phyloP scores from a whole-genome alignment of 2,329 filamentous ascomycete species.

The Tolypocladium guangdongense region DNA sequence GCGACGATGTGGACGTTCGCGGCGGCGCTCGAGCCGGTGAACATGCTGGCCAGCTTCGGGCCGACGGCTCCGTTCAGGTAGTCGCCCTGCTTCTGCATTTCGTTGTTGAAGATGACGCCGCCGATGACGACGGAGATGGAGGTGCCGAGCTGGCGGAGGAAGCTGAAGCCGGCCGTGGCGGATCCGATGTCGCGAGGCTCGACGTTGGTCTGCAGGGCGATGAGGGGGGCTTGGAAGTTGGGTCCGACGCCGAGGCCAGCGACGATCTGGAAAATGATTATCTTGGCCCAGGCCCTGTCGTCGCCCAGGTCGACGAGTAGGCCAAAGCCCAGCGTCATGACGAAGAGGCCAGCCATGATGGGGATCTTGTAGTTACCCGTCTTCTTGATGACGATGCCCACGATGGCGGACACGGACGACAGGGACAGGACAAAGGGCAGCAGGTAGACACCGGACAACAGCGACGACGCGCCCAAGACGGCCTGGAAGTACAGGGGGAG shows the following conservation, averaged over 20 bases:
- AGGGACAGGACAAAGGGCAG: constrained; percentile 59
- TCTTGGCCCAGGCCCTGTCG: constrained; percentile 40
- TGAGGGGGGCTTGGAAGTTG: constrained; percentile 58
- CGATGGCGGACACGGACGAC: constrained; percentile 48
- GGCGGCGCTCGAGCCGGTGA: constrained; percentile 50
- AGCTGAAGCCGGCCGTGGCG: constrained; percentile 55
- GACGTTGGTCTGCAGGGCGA: constrained; percentile 55
- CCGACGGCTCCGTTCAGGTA: constrained; percentile 39
- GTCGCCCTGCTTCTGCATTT: constrained; percentile 47
- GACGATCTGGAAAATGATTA: constrained; percentile 51
- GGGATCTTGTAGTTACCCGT: constrained; percentile 54
- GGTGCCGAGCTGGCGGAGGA: constrained; percentile 58
- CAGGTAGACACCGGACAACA: constrained; percentile 64
- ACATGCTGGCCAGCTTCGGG: constrained; percentile 32
- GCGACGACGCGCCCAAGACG: constrained; percentile 55
- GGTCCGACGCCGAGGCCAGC: constrained; percentile 55
- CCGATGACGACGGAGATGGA: constrained; percentile 61
- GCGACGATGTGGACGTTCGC: constrained; percentile 48
- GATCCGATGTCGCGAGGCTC: constrained; percentile 54
- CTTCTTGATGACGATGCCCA: constrained; percentile 47
- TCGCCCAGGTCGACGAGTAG: constrained; percentile 51
- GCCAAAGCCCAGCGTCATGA: constrained; percentile 56
- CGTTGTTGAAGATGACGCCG: constrained; percentile 70
- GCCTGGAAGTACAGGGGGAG: constrained; percentile 79
- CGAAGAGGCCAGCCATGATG: constrained; percentile 46